Evolutionary conservation across 805 yeast species (phyloP).

Genomic region (Barnettozyma botsteinii): DNA sequence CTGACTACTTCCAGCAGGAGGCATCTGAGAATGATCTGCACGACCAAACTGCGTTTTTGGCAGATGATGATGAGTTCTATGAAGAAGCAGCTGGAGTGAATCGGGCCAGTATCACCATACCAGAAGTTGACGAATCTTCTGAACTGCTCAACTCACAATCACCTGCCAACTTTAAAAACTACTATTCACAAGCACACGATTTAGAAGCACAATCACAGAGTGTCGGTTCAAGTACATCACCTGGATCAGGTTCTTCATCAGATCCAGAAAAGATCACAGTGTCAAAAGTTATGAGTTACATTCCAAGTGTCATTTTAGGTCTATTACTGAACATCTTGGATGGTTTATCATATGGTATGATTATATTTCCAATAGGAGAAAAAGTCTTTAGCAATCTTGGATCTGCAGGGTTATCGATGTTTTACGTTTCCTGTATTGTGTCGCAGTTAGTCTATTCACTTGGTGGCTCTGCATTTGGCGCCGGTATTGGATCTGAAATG

Average conservation of each 20-base stretch:
- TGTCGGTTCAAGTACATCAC: neutral
- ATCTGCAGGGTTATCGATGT: slow-evolving; percentile 89
- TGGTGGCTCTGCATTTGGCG: slow-evolving; percentile 85
- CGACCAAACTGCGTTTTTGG: slow-evolving; percentile 51
- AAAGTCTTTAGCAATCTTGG: slow-evolving; percentile 73
- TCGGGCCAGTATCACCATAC: neutral
- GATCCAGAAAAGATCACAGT: slow-evolving; percentile 9
- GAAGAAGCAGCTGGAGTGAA: slow-evolving; percentile 9
- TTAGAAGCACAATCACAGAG: slow-evolving; percentile 7
- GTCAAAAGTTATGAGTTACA: slow-evolving; percentile 19
- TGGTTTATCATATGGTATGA: slow-evolving; percentile 96
- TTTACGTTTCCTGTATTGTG: slow-evolving; percentile 84
- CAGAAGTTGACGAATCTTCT: slow-evolving; percentile 3
- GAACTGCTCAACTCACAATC: neutral
- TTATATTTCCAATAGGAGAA: slow-evolving; percentile 87
- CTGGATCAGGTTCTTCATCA: neutral
- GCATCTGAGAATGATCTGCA: slow-evolving; percentile 39
- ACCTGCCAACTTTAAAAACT: neutral
- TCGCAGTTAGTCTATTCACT: slow-evolving; percentile 83
- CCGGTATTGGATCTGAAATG: slow-evolving; percentile 98
- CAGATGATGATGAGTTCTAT: slow-evolving; percentile 48
- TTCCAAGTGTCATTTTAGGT: slow-evolving; percentile 85
- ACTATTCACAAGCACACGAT: slow-evolving; percentile 3
- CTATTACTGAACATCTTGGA: slow-evolving; percentile 81
- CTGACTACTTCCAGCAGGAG: slow-evolving; percentile 1